Conservation (phyloP, 2,329 filamentous ascomycete genomes). For the Penicillium expansum region DNA sequence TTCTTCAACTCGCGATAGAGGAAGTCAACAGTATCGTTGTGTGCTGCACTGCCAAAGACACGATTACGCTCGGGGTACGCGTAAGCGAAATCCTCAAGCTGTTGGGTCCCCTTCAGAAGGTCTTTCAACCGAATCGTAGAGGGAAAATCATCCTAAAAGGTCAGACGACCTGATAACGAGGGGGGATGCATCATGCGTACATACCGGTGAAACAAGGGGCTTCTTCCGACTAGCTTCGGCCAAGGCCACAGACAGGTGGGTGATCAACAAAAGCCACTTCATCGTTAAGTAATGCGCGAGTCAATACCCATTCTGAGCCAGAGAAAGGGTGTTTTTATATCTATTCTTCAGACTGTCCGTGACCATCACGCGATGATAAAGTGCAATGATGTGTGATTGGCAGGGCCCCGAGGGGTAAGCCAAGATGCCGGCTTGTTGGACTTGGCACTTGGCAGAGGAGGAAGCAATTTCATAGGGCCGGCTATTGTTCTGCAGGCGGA, state of each 20-base stretch:
- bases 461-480: slow-evolving; percentile 10
- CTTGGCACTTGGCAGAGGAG: slow-evolving; percentile 10
- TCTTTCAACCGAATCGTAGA: slow-evolving; percentile 52
- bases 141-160: slow-evolving; percentile 17
- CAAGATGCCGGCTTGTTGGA: slow-evolving; percentile 12
- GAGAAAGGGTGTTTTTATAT: neutral
- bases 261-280: slow-evolving; percentile 13
- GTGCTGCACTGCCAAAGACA: slow-evolving; percentile 48
- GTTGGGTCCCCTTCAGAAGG: slow-evolving; percentile 58
- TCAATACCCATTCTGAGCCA: neutral
- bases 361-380: slow-evolving; percentile 10
- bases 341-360: neutral
- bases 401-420: neutral
- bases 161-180: neutral
- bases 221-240: slow-evolving; percentile 7
- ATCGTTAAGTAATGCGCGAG: slow-evolving; percentile 4
- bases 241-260: slow-evolving; percentile 9
- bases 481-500: slow-evolving; percentile 10
- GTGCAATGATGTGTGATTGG: slow-evolving; percentile 4
- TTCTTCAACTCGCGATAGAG: slow-evolving; percentile 55
- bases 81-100: slow-evolving; percentile 46
- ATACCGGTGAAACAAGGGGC: slow-evolving; percentile 16
- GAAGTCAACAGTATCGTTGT: slow-evolving; percentile 63
- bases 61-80: slow-evolving; percentile 30
- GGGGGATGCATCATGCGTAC: neutral